These are phyloP conservation scores for Globisporangium spiculum DNA, from an alignment of 352 stramenopile species.

Conservation along the genomic window DNA sequence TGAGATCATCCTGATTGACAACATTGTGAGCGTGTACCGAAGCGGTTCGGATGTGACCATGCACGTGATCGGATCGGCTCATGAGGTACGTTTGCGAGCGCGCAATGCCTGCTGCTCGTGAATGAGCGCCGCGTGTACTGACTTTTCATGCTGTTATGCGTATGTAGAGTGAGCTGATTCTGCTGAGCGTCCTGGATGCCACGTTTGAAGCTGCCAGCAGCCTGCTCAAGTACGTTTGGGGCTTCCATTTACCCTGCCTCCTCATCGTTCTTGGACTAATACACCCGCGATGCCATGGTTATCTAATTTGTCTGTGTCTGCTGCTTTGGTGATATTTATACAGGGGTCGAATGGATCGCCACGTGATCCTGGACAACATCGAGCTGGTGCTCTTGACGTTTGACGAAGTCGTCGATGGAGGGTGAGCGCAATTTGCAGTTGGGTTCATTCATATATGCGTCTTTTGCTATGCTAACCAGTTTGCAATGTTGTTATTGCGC, in stretches of 20 bases:
- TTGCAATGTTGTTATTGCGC: background rate
- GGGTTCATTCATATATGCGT: background rate
- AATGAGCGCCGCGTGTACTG: background rate
- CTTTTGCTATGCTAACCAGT: background rate
- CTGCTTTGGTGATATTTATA: background rate
- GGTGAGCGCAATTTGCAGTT: slow-evolving; percentile 29
- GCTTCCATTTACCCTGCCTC: background rate
- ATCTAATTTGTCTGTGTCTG: background rate
- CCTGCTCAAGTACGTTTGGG: slow-evolving; percentile 74
- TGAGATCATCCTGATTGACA: slow-evolving; percentile 89
- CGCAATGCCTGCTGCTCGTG: background rate
- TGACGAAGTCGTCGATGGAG: slow-evolving; percentile 89
- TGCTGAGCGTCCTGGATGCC: slow-evolving; percentile 82
- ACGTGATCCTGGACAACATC: slow-evolving; percentile 90
- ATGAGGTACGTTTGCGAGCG: slow-evolving; percentile 47
- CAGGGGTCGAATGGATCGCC: slow-evolving; percentile 82
- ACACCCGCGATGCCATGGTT: background rate
- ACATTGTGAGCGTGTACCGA: slow-evolving; percentile 89
- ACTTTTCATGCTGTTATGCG: background rate
- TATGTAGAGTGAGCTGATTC: slow-evolving; percentile 85
- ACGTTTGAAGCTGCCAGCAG: slow-evolving; percentile 84
- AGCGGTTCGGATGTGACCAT: slow-evolving; percentile 86
- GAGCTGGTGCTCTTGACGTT: slow-evolving; percentile 88
- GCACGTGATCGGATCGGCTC: slow-evolving; percentile 81
- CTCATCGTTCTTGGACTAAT: background rate